Evolutionary conservation across 768 basidiomycete species (phyloP), one percentile per base, ranked within the genome.

Genomic region (Boletus eberwhitei): DNA sequence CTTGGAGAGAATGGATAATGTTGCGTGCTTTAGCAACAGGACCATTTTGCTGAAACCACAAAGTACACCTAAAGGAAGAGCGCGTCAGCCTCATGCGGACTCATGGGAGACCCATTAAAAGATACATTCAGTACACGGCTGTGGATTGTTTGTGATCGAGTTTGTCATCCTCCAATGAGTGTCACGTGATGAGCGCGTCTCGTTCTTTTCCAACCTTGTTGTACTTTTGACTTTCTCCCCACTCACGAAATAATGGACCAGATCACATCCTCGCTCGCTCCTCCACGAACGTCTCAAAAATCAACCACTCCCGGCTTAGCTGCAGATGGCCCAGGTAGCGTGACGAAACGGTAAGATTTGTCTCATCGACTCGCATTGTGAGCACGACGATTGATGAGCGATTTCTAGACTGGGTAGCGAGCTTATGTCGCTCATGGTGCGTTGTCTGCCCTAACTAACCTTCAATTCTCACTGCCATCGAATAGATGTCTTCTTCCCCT

Each of bases 341-440:
- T 92, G 45, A 87, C 89, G 32, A 93, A 93, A 80, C 83, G 90
- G 90, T 89, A 19, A 48, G 59, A 32, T n/a, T 26, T 17, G n/a
- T 1, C 17, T 21, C 16, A 22, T 57, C 35, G 13, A 17, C 31
- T 22, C 34, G 32, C n/a, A 39, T 51, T 51, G 35, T 39, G 54
- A 48, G 37, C 24, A 38, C 48, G 26, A 22, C 52, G 39, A 45
- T 32, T n/a, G 44, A 50, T 47, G 47, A 44, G 60, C 40, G 32
- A 38, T 41, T 44, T 47, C 12, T 53, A 88, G 91, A 48, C 78
- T 93, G 58, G 83, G 84, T 61, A 92, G 79, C 63, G 91, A 93
- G 74, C 80, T 93, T 24, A 93, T 93, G 91, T 85, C 86, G 21
- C 76, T 93, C 52, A 90, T 93, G 91, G 91, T 90, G 55, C 59